Conservation (phyloP, 495 filamentous ascomycete species). For the Penicillium flavigenum region DNA sequence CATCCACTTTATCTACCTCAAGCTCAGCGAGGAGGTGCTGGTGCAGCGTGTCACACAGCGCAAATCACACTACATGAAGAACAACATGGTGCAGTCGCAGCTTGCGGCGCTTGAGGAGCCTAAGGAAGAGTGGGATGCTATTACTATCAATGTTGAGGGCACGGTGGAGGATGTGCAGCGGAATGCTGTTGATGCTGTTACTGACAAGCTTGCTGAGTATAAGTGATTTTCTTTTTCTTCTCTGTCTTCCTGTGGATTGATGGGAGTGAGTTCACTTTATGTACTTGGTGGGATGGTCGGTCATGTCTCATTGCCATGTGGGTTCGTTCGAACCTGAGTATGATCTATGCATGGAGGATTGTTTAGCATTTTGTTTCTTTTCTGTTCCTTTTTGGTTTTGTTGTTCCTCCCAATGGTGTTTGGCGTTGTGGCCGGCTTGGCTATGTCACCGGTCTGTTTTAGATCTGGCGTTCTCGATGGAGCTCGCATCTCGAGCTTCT, state of each 20-base stretch:
- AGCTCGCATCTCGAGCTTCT: background rate
- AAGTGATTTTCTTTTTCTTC: constrained; percentile 13
- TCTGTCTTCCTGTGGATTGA: background rate
- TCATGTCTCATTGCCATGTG: background rate
- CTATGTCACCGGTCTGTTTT: constrained; percentile 6
- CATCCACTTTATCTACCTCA: constrained; percentile 92
- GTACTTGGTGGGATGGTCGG: background rate
- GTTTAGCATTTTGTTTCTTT: constrained; percentile 15
- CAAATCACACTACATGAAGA: constrained; percentile 93
- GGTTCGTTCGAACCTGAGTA: background rate
- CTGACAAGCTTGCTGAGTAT: constrained; percentile 36
- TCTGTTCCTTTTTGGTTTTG: constrained; percentile 18
- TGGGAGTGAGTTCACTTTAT: background rate
- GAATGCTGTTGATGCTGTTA: constrained; percentile 58
- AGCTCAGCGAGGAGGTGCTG: constrained; percentile 70
- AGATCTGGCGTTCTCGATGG: constrained; percentile 7
- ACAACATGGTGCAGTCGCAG: constrained; percentile 94
- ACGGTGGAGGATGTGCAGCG: constrained; percentile 64
- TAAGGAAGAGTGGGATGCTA: constrained; percentile 75
- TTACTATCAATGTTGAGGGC: constrained; percentile 75
- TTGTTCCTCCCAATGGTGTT: constrained; percentile 5
- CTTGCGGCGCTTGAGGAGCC: constrained; percentile 83
- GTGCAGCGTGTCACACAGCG: constrained; percentile 70
- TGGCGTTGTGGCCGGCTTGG: constrained; percentile 6
- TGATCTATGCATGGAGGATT: constrained; percentile 16